These are phyloP conservation scores for Exophiala oligosperma DNA, from an alignment of 2,329 filamentous ascomycete genomes.

Conservation along the genomic window DNA sequence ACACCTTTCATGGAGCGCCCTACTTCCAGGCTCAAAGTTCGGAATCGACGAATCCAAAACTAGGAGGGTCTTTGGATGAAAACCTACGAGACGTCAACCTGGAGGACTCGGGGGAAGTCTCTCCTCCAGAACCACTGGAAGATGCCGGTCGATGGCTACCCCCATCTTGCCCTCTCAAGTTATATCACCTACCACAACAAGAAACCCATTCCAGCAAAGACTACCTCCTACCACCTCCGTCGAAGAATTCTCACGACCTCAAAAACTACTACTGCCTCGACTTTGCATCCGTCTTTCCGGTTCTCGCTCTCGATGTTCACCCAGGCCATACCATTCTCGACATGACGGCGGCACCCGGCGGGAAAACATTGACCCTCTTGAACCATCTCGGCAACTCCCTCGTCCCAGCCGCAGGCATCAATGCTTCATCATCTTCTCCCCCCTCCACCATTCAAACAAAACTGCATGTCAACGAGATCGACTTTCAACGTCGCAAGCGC, in stretches of 20 bases:
- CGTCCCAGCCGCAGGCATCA: background rate
- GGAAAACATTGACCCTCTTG: constrained; percentile 12
- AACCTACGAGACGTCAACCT: background rate
- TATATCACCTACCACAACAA: background rate
- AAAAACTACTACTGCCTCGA: constrained; percentile 16
- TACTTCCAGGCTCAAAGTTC: background rate
- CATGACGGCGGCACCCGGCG: constrained; percentile 16
- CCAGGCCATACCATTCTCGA: constrained; percentile 14
- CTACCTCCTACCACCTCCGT: background rate
- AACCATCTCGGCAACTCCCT: constrained; percentile 1
- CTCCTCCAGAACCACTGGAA: background rate
- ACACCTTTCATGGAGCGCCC: constrained; percentile 4
- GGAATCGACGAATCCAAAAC: background rate
- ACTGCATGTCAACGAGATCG: constrained; percentile 15
- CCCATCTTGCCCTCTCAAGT: background rate
- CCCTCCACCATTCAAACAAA: background rate
- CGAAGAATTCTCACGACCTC: background rate
- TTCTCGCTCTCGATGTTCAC: constrained; percentile 8
- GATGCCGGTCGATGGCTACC: background rate
- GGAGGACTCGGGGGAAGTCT: background rate
- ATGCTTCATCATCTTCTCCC: background rate
- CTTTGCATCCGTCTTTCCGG: constrained; percentile 15
- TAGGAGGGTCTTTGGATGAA: too few relatives aligned
- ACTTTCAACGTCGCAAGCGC: constrained; percentile 9
- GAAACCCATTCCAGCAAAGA: background rate